A percentile compares a stretch with the other conserved stretches of the same genome.
Conservation (phyloP, 2,329 filamentous ascomycete genomes). For the Fusarium tuaranense region DNA sequence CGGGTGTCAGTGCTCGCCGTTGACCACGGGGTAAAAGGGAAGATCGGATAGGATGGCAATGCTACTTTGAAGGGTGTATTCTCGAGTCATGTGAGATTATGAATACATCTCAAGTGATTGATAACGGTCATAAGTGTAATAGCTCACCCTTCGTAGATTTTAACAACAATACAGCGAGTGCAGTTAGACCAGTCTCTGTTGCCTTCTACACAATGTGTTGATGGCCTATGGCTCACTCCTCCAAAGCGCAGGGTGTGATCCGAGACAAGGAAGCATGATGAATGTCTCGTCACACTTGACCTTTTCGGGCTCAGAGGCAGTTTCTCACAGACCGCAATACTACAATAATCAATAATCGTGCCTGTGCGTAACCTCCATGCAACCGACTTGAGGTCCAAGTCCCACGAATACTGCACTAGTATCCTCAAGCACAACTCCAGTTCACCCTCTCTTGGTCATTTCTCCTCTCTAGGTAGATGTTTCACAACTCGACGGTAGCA, state of each 20-base stretch:
- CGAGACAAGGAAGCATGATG: background rate
- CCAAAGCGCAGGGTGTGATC: background rate
- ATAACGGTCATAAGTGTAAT: background rate
- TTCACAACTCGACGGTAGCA: background rate
- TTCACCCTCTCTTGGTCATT: background rate
- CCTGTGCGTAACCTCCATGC: background rate
- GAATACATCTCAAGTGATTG: background rate
- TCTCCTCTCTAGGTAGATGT: background rate
- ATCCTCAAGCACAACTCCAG: background rate
- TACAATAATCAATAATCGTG: background rate
- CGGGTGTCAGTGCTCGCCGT: background rate
- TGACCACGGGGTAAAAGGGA: background rate
- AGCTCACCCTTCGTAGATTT: background rate
- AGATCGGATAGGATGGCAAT: background rate
- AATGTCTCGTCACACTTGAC: background rate
- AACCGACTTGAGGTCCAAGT: background rate
- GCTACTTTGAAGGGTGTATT: background rate
- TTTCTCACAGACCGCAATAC: background rate
- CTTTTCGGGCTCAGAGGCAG: background rate
- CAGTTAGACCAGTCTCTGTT: background rate
- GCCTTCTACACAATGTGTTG: background rate
- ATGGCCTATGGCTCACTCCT: background rate
- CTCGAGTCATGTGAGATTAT: background rate
- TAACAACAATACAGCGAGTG: background rate
- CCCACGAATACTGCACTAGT: background rate